A percentile compares a stretch with the other conserved stretches of the same genome.
Conservation (phyloP, 2,329 filamentous ascomycete genomes). For the Botrytis deweyae region DNA sequence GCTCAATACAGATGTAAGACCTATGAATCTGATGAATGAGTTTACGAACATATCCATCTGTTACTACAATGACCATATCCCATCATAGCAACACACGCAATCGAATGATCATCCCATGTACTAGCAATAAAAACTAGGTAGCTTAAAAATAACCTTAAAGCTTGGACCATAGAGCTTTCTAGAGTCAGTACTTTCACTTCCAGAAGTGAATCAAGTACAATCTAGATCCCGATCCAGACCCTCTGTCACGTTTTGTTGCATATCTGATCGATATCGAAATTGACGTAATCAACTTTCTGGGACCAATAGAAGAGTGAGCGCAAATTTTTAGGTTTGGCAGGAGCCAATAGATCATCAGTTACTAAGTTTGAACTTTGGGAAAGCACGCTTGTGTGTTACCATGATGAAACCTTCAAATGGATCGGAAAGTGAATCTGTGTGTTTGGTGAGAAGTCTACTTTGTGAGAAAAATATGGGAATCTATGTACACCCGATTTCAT, state of each 20-base stretch:
- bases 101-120: neutral
- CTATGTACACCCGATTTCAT: neutral
- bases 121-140: neutral
- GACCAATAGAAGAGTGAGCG: neutral
- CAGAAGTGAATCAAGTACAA: neutral
- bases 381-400: neutral
- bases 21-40: neutral
- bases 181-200: neutral
- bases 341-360: neutral
- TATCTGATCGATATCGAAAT: neutral
- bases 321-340: neutral
- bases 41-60: fast-evolving
- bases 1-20: neutral
- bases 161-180: neutral
- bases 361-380: neutral
- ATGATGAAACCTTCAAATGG: too few relatives aligned
- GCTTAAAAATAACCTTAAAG: neutral
- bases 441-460: fast-evolving
- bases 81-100: neutral
- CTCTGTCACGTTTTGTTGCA: neutral
- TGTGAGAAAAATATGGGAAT: neutral
- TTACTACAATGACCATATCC: too few relatives aligned
- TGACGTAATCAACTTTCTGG: neutral
- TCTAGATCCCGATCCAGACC: neutral
- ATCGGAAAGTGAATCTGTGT: neutral